Percentiles rank a stretch among this genome's conserved stretches.
These are phyloP conservation scores for Amoebophrya sp. DNA, from an alignment of 169 alveolate genomes.

Conservation along the genomic window DNA sequence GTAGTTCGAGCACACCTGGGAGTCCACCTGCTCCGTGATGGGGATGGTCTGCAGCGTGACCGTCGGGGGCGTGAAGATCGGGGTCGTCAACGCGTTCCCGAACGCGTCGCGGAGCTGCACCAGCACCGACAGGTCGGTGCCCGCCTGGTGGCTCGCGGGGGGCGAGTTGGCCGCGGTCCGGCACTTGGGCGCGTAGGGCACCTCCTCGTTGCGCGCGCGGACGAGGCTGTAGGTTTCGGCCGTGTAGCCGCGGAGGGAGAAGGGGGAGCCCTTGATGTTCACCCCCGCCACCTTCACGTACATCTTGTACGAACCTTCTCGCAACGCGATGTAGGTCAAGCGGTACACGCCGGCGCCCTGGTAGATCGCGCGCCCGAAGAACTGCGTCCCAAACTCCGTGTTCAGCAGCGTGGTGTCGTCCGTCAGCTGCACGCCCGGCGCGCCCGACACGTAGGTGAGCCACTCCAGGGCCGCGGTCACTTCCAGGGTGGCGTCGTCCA, in stretches of 20 bases:
- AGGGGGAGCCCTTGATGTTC: conserved; percentile 30
- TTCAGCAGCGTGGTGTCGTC: conserved; percentile 29
- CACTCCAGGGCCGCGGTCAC: conserved; percentile 27
- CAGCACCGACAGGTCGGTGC: conserved; percentile 7
- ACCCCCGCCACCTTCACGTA: conserved; percentile 27
- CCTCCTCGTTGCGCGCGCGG: background rate
- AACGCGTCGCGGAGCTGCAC: conserved; percentile 35
- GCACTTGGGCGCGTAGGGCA: conserved; percentile 18
- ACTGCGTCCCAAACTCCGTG: conserved; percentile 32
- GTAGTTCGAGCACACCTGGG: background rate
- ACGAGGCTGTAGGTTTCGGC: background rate
- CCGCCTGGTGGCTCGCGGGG: conserved; percentile 33
- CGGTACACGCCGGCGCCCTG: background rate
- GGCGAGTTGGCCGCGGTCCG: conserved; percentile 23
- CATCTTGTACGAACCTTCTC: conserved; percentile 25
- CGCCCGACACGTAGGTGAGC: background rate
- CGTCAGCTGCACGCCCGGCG: background rate
- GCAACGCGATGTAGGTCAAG: conserved; percentile 24
- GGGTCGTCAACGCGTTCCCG: conserved; percentile 30
- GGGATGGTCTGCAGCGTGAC: conserved; percentile 14
- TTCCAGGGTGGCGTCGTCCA: conserved; percentile 1
- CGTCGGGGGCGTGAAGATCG: background rate
- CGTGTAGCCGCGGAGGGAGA: background rate
- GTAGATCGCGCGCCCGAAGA: background rate
- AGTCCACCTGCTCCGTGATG: background rate